These are phyloP conservation scores for Sugiyamaella floridensis DNA, from an alignment of 805 yeast genomes.

Conservation along the genomic window DNA sequence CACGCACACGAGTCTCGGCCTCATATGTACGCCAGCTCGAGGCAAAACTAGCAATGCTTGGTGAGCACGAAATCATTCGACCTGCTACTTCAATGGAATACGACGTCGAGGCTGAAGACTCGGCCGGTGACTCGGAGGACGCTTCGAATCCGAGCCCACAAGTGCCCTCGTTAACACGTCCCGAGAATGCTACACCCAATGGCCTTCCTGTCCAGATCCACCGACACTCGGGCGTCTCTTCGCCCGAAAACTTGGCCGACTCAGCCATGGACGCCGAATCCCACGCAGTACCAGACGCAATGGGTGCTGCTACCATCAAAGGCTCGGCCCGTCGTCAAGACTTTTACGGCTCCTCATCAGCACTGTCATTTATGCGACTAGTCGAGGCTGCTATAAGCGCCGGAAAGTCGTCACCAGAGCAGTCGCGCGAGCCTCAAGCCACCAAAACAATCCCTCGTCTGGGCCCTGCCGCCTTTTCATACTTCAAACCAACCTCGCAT, in stretches of 20 bases:
- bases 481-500: not conserved
- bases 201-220: not conserved
- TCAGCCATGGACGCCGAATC: not conserved
- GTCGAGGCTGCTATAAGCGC: conserved; percentile 14
- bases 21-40: conserved; percentile 10
- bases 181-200: not conserved
- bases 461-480: not conserved
- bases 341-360: conserved; percentile 16
- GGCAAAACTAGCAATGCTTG: conserved; percentile 1
- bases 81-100: not conserved
- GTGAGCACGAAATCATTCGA: not conserved
- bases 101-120: not conserved
- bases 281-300: conserved; percentile 8
- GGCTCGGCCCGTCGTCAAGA: conserved; percentile 4
- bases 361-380: conserved; percentile 13
- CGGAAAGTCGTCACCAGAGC: not conserved
- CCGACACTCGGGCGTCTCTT: not conserved
- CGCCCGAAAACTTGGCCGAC: not conserved
- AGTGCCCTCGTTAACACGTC: not conserved
- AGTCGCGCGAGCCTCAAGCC: not conserved
- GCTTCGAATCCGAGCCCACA: not conserved
- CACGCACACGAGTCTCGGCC: conserved; percentile 4
- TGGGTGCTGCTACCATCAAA: conserved; percentile 10
- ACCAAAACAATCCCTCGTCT: not conserved
- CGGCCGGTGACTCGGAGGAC: not conserved